phyloP scores from a whole-genome alignment of 441 rosid species.

The Omphalea diandra region DNA sequence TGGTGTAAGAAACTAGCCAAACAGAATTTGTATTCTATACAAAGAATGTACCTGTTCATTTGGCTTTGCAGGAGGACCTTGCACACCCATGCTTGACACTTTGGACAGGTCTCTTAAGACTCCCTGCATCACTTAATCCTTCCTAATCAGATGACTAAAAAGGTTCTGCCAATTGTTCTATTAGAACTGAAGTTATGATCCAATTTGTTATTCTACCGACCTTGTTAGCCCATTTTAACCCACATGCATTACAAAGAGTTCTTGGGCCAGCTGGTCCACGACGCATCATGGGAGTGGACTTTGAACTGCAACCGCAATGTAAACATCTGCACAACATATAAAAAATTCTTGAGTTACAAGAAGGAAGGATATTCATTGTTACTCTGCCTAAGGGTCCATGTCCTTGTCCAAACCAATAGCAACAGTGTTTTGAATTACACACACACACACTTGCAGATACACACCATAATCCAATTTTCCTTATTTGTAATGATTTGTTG shows the following conservation, averaged over 20 bases:
- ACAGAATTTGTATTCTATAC: too few species aligned
- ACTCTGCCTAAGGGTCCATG: too few species aligned
- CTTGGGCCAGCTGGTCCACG: slow-evolving; percentile 94
- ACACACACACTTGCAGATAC: too few species aligned
- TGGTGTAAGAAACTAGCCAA: too few species aligned
- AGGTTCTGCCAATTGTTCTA: neutral
- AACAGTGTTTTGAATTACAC: too few species aligned
- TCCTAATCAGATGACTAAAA: slow-evolving; percentile 9
- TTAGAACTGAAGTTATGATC: neutral
- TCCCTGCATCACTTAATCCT: slow-evolving; percentile 34
- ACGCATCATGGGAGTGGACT: slow-evolving; percentile 92
- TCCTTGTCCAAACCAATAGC: too few species aligned
- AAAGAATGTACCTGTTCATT: slow-evolving; percentile 29
- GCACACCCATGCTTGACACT: slow-evolving; percentile 22
- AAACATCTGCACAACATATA: slow-evolving; percentile 48
- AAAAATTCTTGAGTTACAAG: neutral
- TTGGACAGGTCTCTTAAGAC: slow-evolving; percentile 38
- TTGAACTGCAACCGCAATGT: slow-evolving; percentile 81
- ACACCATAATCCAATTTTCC: too few species aligned
- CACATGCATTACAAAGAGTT: slow-evolving; percentile 96
- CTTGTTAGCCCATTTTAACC: slow-evolving; percentile 88
- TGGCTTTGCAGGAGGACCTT: slow-evolving; percentile 34
- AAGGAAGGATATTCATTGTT: neutral
- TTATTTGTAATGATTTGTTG: too few species aligned
- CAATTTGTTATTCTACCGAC: slow-evolving; percentile 44